Evolutionary conservation across 495 filamentous ascomycete species (phyloP).

Genomic region (Glonium stellatum): DNA sequence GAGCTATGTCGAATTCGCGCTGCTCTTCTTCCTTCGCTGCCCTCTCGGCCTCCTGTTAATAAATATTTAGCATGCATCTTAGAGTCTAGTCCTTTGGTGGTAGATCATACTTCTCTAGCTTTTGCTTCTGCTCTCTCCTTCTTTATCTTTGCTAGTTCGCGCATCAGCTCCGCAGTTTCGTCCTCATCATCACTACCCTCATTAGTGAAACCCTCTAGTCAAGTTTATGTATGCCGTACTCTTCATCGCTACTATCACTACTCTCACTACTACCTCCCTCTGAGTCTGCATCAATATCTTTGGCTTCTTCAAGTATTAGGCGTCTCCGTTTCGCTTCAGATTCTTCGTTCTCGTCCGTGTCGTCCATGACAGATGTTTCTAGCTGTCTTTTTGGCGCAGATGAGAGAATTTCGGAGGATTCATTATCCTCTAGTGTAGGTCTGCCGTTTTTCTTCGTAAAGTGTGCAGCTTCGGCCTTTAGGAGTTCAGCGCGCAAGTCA

Average conservation of each 20-base stretch:
- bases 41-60: conserved; percentile 48
- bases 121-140: conserved; percentile 78
- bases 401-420: conserved; percentile 5
- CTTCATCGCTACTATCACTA: conserved; percentile 66
- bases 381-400: conserved; percentile 58
- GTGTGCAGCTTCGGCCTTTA: conserved; percentile 80
- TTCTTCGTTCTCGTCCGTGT: conserved; percentile 56
- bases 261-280: conserved; percentile 52
- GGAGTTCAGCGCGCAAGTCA: conserved; percentile 85
- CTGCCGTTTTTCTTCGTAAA: conserved; percentile 72
- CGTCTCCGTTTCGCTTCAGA: conserved; percentile 75
- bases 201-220: conserved; percentile 6
- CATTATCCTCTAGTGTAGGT: conserved; percentile 17
- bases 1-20: conserved; percentile 79
- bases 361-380: conserved; percentile 41
- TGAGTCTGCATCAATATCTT: conserved; percentile 86
- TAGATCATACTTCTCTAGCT: conserved; percentile 61
- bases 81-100: background rate
- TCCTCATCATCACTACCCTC: conserved; percentile 57
- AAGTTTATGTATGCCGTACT: conserved; percentile 40
- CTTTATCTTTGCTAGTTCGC: conserved; percentile 93
- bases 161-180: conserved; percentile 80
- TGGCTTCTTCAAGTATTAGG: conserved; percentile 73
- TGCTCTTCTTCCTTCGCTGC: conserved; percentile 71
- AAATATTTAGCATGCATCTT: background rate